phyloP scores from a whole-genome alignment of 768 basidiomycete genomes.

The Lentinula lateritia region DNA sequence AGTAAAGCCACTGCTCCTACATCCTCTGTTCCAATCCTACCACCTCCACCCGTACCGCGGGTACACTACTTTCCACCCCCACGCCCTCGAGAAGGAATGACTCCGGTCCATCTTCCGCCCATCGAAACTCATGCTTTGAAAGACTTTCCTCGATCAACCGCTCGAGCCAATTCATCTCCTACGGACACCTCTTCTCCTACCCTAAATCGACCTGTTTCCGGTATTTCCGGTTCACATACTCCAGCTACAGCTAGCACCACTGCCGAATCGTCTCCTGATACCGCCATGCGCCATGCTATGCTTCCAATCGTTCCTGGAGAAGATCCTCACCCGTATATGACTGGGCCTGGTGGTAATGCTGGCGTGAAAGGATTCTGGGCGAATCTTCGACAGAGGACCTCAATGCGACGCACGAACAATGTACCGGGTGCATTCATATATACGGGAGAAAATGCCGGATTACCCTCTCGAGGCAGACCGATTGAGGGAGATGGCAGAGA shows the following conservation, averaged over 20 bases:
- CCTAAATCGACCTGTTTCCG: neutral
- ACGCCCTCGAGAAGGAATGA: neutral
- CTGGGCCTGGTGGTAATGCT: neutral
- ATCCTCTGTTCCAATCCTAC: neutral
- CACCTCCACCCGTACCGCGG: neutral
- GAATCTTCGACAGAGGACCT: neutral
- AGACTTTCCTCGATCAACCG: neutral
- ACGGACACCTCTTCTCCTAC: neutral
- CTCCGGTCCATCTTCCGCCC: neutral
- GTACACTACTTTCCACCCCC: constrained; percentile 3
- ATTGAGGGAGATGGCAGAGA: neutral
- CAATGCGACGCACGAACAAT: neutral
- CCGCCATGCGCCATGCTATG: neutral
- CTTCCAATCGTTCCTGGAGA: neutral
- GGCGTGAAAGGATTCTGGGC: neutral
- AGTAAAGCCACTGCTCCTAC: neutral
- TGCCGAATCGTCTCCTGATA: neutral
- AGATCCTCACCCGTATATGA: neutral
- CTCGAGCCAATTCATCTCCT: neutral
- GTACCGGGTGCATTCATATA: constrained; percentile 1
- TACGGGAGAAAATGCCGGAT: constrained; percentile 1
- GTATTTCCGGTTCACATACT: neutral
- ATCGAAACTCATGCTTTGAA: neutral
- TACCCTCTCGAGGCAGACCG: neutral
- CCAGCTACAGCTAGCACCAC: neutral